phyloP scores from a whole-genome alignment of 345 rosid species.

The Cochlearia excelsa region DNA sequence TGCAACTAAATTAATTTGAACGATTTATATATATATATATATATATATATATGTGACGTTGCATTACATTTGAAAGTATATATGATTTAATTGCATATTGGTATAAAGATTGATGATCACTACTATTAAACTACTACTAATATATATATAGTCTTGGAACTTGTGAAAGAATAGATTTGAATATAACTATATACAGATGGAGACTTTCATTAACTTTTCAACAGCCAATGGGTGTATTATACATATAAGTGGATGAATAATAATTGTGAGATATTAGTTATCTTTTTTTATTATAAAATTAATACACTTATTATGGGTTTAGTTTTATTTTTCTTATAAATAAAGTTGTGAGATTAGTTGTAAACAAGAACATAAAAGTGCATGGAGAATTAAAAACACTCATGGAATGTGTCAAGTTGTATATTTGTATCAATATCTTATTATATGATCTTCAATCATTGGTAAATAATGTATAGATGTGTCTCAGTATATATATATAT shows the following conservation, averaged over 20 bases:
- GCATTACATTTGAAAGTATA: too few relatives aligned
- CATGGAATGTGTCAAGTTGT: conserved; percentile 35
- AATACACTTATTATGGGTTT: too few relatives aligned
- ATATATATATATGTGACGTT: too few relatives aligned
- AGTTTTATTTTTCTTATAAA: too few relatives aligned
- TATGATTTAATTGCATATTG: conserved; percentile 17
- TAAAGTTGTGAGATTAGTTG: conserved; percentile 13
- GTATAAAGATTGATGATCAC: conserved; percentile 5
- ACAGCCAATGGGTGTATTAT: conserved; percentile 5
- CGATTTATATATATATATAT: too few relatives aligned
- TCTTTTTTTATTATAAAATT: too few relatives aligned
- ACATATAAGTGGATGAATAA: conserved; percentile 16
- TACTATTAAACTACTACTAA: conserved; percentile 6
- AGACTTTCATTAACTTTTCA: conserved; percentile 19
- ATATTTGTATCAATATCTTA: conserved; percentile 23
- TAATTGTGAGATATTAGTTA: conserved; percentile 8
- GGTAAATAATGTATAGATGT: conserved; percentile 30
- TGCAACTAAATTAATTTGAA: too few relatives aligned
- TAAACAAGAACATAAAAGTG: conserved; percentile 34
- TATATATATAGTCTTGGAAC: conserved; percentile 23
- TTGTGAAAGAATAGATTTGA: conserved; percentile 24
- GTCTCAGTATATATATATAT: conserved; percentile 11
- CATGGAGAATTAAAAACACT: conserved; percentile 33
- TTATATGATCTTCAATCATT: conserved; percentile 29
- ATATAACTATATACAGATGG: background rate